Conservation (phyloP, 2,329 filamentous ascomycete species). For the Truncatella angustata region DNA sequence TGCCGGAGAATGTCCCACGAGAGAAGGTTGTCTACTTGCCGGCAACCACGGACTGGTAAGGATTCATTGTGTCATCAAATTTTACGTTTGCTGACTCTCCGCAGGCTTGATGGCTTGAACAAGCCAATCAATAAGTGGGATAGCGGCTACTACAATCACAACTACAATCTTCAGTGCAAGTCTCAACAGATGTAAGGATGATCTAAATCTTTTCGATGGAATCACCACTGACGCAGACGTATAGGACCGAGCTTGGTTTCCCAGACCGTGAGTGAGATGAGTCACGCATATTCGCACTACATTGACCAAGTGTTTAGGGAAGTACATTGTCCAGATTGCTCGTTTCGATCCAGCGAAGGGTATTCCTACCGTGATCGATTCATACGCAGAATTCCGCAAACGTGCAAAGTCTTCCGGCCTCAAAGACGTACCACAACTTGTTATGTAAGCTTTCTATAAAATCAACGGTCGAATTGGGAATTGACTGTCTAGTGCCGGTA, state of each 20-base stretch:
- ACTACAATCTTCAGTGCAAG: constrained; percentile 65
- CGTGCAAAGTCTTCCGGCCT: constrained; percentile 52
- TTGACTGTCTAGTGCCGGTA: constrained; percentile 53
- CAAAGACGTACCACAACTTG: constrained; percentile 64
- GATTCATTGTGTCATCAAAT: constrained; percentile 4
- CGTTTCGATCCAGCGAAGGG: constrained; percentile 84
- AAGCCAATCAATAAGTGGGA: constrained; percentile 72
- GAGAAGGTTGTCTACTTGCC: constrained; percentile 73
- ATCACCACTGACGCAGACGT: not conserved
- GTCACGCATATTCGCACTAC: too few species aligned
- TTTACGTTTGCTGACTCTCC: not conserved
- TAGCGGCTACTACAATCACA: constrained; percentile 68
- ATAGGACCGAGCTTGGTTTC: constrained; percentile 53
- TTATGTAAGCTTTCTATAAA: constrained; percentile 48
- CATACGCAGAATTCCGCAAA: constrained; percentile 71
- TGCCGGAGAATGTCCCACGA: constrained; percentile 64
- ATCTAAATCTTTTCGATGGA: too few species aligned
- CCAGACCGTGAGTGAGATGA: constrained; percentile 42
- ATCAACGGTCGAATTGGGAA: not conserved
- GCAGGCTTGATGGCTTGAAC: constrained; percentile 73
- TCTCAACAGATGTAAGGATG: constrained; percentile 52
- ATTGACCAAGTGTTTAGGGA: constrained; percentile 38
- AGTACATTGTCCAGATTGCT: constrained; percentile 78
- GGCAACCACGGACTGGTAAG: constrained; percentile 75
- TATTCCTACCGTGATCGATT: constrained; percentile 72